These are phyloP conservation scores for Colletotrichum sp. DNA, from an alignment of 2,329 filamentous ascomycete genomes.

Conservation along the genomic window DNA sequence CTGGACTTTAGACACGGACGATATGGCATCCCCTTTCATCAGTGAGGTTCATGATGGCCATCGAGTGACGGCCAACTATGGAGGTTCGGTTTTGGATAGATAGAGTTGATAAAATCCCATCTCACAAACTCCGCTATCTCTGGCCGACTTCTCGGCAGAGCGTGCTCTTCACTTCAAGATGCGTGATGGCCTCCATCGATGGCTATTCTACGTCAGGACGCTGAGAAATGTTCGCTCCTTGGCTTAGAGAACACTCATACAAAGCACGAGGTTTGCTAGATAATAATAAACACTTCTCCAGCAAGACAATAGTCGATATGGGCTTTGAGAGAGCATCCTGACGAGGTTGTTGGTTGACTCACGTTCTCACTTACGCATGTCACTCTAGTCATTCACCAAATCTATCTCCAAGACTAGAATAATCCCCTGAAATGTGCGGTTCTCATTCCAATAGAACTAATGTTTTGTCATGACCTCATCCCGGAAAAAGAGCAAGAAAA, in stretches of 20 bases:
- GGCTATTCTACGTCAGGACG: neutral
- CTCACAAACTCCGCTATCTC: fast-evolving
- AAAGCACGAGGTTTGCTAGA: neutral
- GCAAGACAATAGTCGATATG: neutral
- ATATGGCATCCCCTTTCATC: neutral
- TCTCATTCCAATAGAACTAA: slow-evolving; percentile 7
- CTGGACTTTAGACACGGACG: neutral
- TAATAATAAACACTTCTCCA: neutral
- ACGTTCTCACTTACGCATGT: neutral
- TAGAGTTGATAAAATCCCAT: neutral
- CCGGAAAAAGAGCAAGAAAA: neutral
- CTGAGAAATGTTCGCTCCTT: neutral
- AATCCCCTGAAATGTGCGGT: neutral
- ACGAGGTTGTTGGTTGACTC: fast-evolving
- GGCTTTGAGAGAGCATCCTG: neutral
- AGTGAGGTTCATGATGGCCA: neutral
- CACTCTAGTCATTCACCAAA: neutral
- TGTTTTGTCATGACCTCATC: slow-evolving; percentile 12
- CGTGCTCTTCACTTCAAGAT: neutral
- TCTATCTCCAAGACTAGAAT: too few relatives aligned
- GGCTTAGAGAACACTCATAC: neutral
- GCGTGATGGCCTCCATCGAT: fast-evolving
- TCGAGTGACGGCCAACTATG: neutral
- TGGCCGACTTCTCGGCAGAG: neutral
- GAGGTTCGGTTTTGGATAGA: fast-evolving